Evolutionary conservation across 2,329 filamentous ascomycete genomes (phyloP), one percentile per base, ranked within the genome.

Genomic region (Sarocladium kiliense): DNA sequence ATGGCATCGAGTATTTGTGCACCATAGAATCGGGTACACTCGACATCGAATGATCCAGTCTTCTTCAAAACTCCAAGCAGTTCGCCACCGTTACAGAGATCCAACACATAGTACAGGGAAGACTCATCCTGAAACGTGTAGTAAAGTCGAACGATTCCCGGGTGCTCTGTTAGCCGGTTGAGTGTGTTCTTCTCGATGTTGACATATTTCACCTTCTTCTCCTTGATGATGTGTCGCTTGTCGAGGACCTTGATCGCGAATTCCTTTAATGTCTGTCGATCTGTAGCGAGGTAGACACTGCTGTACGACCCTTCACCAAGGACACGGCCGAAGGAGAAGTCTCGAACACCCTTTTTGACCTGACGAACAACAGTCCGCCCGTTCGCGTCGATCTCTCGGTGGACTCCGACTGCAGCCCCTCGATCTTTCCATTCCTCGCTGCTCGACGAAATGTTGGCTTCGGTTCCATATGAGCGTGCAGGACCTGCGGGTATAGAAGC

Each of bases 201-300:
- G 72, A 99, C 94, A 67, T 99, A 99, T 78, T 99, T 99, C 66
- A 99, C 96, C 79, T 99, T 99, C 73, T 96, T 97, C 74, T 99
- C 94, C 73, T 97, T 99, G 78, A 99, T 99, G 66, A 99, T 99
- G 71, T 99, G 94, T 65, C 91, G 85, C 74, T 99, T 99, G 73
- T 99, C 94, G 47, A 99, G 82, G 16, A 99, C 93, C 71, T 99
- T 99, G 74, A 99, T 92, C 25, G 94, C 94, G 67, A 97, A 97
- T 70, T 99, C 93, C 65, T 96, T 96, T 56, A 95, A 76, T 1
- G 91, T 96, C 70, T 96, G 91, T 58, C 93, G 86, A 71, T 99
- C 94, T 3, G 91, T 96, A 36, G 92, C 94, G 54, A 94, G 84
- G 60, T 94, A 85, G 36, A 99, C 94, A 9, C 92, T 97, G 66